Base-by-base conservation (phyloP, 495 filamentous ascomycete species). In the Melanomma pulvis-pyrius region DNA sequence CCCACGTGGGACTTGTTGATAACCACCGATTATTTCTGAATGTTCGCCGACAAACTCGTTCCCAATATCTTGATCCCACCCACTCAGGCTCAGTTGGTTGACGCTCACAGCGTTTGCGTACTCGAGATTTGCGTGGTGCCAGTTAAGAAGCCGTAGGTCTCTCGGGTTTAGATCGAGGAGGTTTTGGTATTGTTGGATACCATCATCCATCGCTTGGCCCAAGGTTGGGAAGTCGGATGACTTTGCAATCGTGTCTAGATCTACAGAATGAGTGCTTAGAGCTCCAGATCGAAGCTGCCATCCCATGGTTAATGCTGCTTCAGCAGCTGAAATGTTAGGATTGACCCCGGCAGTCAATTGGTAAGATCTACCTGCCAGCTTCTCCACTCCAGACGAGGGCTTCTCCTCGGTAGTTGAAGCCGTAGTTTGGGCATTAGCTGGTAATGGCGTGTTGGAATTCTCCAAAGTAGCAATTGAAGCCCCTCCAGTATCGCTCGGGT, bases 11-110 rank as follows among this genome's bases (percentile, higher is more conserved):
- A 99, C 83, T 73, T 92, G 92, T 65, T 90, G 90, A 73, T 98
- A 98, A 6, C 94, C 94, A 44, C 94, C 94, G 46, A 96, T 82
- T 15, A 99, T 86, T 82, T 94, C 91, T 3, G 92, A 88, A 71
- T 99, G 94, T 55, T 90, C 87, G 19, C 94, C 94, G 73, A 96
- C 92, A 76, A 96, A 98, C 70, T 99, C 94, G 74, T 99, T 97
- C 0, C 96, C 94, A 48, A 91, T 90, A 72, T 98, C 94, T 72
- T 97, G 89, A 76, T 99, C 94, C 92, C 94, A 97, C 1, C 92
- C 89, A 9, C 88, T 88, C 2, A 99, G 84, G 76, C 93, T 98
- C 19, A 98, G 84, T 58, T 90, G 87, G 61, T 88, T 84, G 57
- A 96, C 87, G 73, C 92, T 96, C 5, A 85, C 87, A 0, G 94